Percentiles rank a stretch among this genome's conserved stretches.
Conservation (phyloP, 2,329 filamentous ascomycete species). For the Pseudogymnoascus sp. region DNA sequence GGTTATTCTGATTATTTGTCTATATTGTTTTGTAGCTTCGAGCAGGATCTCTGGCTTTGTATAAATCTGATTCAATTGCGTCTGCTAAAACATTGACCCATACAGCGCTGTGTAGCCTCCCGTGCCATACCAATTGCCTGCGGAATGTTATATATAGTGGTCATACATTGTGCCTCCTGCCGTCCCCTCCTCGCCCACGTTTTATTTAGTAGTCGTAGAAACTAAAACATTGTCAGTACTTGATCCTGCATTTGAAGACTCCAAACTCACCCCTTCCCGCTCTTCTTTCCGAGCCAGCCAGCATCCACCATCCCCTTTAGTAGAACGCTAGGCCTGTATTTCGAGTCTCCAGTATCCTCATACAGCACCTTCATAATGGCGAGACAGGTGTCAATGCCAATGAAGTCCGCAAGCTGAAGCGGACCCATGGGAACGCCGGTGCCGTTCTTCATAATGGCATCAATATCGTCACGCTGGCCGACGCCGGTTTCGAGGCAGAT, state of each 20-base stretch:
- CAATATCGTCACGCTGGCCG: constrained; percentile 82
- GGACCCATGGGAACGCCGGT: constrained; percentile 99
- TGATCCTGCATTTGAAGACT: not conserved
- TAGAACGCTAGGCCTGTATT: constrained; percentile 84
- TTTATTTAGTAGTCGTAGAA: constrained; percentile 8
- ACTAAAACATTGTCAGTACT: constrained; percentile 5
- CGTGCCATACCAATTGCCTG: not conserved
- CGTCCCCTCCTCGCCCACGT: not conserved
- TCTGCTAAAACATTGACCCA: not conserved
- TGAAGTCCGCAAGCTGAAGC: constrained; percentile 88
- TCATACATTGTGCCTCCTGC: not conserved
- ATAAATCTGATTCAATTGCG: constrained; percentile 2
- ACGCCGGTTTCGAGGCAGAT: constrained; percentile 93
- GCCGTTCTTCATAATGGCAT: constrained; percentile 98
- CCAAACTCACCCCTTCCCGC: constrained; percentile 60
- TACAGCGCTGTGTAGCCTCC: not conserved
- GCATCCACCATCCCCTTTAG: constrained; percentile 95
- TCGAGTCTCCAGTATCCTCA: constrained; percentile 84
- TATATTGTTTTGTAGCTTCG: not conserved
- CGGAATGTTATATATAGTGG: not conserved
- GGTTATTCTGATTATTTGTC: not conserved
- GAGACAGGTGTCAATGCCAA: constrained; percentile 90
- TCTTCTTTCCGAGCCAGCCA: constrained; percentile 96
- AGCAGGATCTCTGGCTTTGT: constrained; percentile 4
- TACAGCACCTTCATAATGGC: constrained; percentile 96